Evolutionary conservation across 495 filamentous ascomycete genomes (phyloP).

Genomic region (Ascodesmis nigricans): DNA sequence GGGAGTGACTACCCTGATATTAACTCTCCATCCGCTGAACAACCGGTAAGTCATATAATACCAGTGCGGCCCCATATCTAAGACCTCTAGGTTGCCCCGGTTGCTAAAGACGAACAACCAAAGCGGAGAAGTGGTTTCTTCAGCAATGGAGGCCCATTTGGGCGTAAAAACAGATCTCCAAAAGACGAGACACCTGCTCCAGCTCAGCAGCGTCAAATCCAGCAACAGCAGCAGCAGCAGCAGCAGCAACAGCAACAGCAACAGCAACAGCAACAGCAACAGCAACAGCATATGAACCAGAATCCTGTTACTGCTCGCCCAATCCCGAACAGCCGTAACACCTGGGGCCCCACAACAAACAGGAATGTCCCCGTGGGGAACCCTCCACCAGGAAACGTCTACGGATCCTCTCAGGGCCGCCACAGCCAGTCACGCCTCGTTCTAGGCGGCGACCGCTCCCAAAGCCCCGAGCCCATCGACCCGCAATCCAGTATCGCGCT

Average conservation of each 20-base stretch:
- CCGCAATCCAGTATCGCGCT: conserved; percentile 81
- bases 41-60: too few relatives aligned
- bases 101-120: too few relatives aligned
- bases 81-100: conserved; percentile 49
- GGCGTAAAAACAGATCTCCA: conserved; percentile 70
- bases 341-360: conserved; percentile 31
- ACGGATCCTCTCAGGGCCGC: conserved; percentile 13
- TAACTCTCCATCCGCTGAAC: too few relatives aligned
- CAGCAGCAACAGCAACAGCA: conserved; percentile 14
- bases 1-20: conserved; percentile 81
- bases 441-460: conserved; percentile 24
- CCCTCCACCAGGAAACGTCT: conserved; percentile 8
- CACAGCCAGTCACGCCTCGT: conserved; percentile 22
- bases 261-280: conserved; percentile 10
- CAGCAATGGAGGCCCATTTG: conserved; percentile 78
- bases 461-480: conserved; percentile 78
- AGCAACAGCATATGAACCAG: conserved; percentile 8
- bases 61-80: conserved; percentile 27
- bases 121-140: conserved; percentile 85
- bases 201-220: conserved; percentile 13
- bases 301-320: conserved; percentile 15
- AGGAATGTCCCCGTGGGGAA: conserved; percentile 3
- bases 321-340: conserved; percentile 33
- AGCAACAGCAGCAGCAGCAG: conserved; percentile 12
- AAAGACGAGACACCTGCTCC: too few relatives aligned